These are phyloP conservation scores for Trichoderma endophyticum DNA, from an alignment of 2,329 filamentous ascomycete genomes.

Conservation along the genomic window DNA sequence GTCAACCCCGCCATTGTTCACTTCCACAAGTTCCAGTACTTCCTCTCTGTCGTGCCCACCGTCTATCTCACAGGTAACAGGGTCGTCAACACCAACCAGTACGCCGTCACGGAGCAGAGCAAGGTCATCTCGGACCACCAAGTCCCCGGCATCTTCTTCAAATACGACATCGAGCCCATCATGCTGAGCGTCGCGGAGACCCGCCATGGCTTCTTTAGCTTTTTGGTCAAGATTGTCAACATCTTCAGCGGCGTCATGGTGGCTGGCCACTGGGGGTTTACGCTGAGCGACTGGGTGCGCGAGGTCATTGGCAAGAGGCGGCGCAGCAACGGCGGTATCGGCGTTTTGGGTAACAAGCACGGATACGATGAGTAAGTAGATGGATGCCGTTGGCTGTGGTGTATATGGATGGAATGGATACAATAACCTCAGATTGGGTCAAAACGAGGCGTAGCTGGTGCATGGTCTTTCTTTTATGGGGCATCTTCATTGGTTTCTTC, in stretches of 20 bases:
- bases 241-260: constrained; percentile 88
- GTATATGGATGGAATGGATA: neutral
- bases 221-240: constrained; percentile 83
- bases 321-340: constrained; percentile 44
- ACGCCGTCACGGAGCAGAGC: constrained; percentile 90
- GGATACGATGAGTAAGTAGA: constrained; percentile 28
- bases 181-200: constrained; percentile 80
- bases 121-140: constrained; percentile 63
- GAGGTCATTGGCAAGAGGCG: constrained; percentile 52
- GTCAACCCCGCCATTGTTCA: constrained; percentile 69
- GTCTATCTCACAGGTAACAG: constrained; percentile 71
- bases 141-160: constrained; percentile 93
- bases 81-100: constrained; percentile 90
- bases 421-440: neutral
- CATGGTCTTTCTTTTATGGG: neutral
- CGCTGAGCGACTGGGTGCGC: constrained; percentile 71
- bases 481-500: neutral
- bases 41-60: constrained; percentile 90
- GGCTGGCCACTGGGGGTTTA: constrained; percentile 89
- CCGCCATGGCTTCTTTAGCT: constrained; percentile 68
- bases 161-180: constrained; percentile 98
- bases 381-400: neutral
- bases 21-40: constrained; percentile 99
- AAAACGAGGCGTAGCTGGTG: neutral
- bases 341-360: constrained; percentile 49